Evolutionary conservation across 768 basidiomycete genomes (phyloP), one percentile per base, ranked within the genome.

Genomic region (Porpolomopsis calyptriformis): DNA sequence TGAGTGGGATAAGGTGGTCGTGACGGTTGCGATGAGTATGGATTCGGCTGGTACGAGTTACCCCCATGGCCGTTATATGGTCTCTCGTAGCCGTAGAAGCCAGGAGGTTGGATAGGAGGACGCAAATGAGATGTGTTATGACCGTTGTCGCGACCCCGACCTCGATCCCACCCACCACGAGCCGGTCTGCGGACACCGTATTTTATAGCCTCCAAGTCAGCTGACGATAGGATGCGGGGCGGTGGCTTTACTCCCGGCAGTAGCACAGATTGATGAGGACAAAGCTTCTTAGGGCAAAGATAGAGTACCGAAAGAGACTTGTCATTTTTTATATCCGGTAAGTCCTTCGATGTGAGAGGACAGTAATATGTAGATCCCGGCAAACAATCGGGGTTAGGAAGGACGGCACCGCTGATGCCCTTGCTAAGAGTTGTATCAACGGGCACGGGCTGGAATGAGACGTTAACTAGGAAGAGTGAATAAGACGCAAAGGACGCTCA

Each of bases 351-450:
- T 4, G 70, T 54, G 27, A 99, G 64, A 7, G 88, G 90, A 25
- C 77, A 78, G 54, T 81, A 80, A 60, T 88, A 93, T 0, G 89
- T 94, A 4, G 92, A 86, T 43, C 90, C 89, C 2, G 96, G 96
- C 10, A 98, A 76, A 56, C 85, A 93, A 46, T 82, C 80, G 14
- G 90, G 85, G 61, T 93, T 89, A 12, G 87, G 81, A 16, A 89
- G 65, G 26, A 90, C 77, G 31, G 72, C 71, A 8, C 96, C 96
- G 48, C 72, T 82, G 42, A 94, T 78, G 20, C 93, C 91, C 49
- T 76, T 74, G 53, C 85, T 89, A 20, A 79, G 64, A 33, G 70
- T 72, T 10, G 71, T 60, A 52, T 93, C 81, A 40, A 99, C 71
- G 0, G 71, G 64, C 33, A 87, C 68, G 20, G 88, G 82, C 96